A percentile compares a stretch with the other conserved stretches of the same genome.
Conservation (phyloP, 148 eudicot genomes). For the Fagopyrum esculentum region DNA sequence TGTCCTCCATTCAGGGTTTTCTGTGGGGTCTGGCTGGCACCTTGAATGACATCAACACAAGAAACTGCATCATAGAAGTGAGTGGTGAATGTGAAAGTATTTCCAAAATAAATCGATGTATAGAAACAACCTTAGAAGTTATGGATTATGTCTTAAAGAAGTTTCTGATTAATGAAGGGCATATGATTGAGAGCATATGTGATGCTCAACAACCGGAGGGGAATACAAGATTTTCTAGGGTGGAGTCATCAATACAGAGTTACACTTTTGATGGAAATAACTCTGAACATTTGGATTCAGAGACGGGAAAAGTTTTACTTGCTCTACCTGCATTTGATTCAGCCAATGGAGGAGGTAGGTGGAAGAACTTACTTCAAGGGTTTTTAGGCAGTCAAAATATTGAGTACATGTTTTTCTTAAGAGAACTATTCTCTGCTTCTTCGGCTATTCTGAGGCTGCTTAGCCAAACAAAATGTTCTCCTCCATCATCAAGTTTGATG, state of each 20-base stretch:
- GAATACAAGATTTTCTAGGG: background rate
- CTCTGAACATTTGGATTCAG: constrained; percentile 17
- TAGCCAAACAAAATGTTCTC: constrained; percentile 35
- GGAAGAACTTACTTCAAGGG: constrained; percentile 37
- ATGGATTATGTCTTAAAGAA: constrained; percentile 23
- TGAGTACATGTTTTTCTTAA: constrained; percentile 57
- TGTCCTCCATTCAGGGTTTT: constrained; percentile 66
- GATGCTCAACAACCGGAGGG: constrained; percentile 18
- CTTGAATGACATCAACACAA: constrained; percentile 30
- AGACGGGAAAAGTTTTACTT: constrained; percentile 10
- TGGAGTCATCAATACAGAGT: constrained; percentile 19
- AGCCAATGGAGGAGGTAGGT: constrained; percentile 25
- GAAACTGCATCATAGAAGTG: constrained; percentile 22
- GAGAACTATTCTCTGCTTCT: constrained; percentile 62
- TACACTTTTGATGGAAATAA: constrained; percentile 16
- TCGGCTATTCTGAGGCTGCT: constrained; percentile 64
- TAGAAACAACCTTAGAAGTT: constrained; percentile 33
- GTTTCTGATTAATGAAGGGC: constrained; percentile 40
- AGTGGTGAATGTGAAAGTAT: constrained; percentile 31
- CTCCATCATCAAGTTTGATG: constrained; percentile 36
- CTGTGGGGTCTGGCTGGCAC: constrained; percentile 62
- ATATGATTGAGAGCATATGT: constrained; percentile 12
- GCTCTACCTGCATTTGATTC: constrained; percentile 30
- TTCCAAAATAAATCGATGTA: constrained; percentile 31
- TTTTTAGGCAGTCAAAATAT: constrained; percentile 54